Percentiles rank a stretch among this genome's conserved stretches.
Conservation (phyloP, 202 grass and related monocot genomes). For the Digitaria exilis region DNA sequence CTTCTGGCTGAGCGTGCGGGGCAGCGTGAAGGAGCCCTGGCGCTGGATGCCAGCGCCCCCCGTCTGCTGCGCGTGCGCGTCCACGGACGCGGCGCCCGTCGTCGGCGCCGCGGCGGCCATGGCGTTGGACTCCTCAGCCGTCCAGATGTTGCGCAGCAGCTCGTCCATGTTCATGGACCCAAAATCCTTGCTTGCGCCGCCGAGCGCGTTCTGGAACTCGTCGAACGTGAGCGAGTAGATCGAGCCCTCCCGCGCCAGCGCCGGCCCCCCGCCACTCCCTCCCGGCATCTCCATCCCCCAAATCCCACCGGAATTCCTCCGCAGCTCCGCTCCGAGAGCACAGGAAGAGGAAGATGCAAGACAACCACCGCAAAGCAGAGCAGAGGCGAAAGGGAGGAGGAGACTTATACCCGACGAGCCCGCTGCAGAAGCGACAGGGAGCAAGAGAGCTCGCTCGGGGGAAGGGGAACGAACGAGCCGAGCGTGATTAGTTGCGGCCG, state of each 20-base stretch:
- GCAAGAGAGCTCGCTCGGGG: neutral
- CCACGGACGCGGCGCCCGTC: neutral
- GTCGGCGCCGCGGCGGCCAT: conserved; percentile 14
- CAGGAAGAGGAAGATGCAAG: neutral
- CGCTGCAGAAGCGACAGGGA: conserved; percentile 13
- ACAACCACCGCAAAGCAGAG: neutral
- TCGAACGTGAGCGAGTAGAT: conserved; percentile 91
- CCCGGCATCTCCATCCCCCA: conserved; percentile 63
- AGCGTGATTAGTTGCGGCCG: conserved; percentile 41
- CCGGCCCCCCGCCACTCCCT: conserved; percentile 30
- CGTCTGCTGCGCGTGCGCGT: neutral
- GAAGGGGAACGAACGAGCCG: too few relatives aligned
- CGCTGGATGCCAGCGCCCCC: conserved; percentile 48
- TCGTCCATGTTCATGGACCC: conserved; percentile 98
- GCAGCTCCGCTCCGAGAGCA: neutral
- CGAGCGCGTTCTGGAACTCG: conserved; percentile 85
- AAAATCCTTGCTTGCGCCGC: conserved; percentile 75
- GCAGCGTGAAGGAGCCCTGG: conserved; percentile 74
- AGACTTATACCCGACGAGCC: conserved; percentile 24
- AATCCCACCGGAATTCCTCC: conserved; percentile 27
- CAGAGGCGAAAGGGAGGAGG: neutral
- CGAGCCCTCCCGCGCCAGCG: conserved; percentile 68
- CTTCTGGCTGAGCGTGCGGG: conserved; percentile 85
- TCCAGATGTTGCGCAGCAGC: conserved; percentile 88
- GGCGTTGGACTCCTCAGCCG: conserved; percentile 80